Conservation (phyloP, 140 eudicot genomes). For the Anethum foeniculum region DNA sequence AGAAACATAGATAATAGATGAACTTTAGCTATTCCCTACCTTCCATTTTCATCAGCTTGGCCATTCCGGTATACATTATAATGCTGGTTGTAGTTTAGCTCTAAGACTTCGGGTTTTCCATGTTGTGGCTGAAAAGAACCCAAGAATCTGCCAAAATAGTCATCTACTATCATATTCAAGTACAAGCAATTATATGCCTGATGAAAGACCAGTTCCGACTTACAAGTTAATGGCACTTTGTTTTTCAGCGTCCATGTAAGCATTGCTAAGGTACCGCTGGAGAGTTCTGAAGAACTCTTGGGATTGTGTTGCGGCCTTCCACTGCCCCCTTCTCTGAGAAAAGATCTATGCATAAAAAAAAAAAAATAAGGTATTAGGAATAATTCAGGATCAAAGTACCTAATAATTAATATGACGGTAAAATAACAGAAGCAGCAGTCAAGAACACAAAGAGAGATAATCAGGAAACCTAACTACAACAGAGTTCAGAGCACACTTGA, state of each 20-base stretch:
- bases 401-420: neutral
- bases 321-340: slow-evolving; percentile 73
- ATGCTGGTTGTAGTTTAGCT: slow-evolving; percentile 50
- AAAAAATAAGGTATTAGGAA: neutral
- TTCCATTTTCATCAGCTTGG: slow-evolving; percentile 35
- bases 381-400: neutral
- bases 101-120: slow-evolving; percentile 64
- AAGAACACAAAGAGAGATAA: neutral
- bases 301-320: slow-evolving; percentile 86
- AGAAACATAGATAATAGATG: neutral
- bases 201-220: slow-evolving; percentile 19
- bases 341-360: slow-evolving; percentile 13
- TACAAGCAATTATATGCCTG: neutral
- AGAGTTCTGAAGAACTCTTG: slow-evolving; percentile 88
- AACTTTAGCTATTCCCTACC: slow-evolving; percentile 26
- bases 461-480: neutral
- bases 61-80: slow-evolving; percentile 45
- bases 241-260: slow-evolving; percentile 84
- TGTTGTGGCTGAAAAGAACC: slow-evolving; percentile 63
- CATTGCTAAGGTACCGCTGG: slow-evolving; percentile 78
- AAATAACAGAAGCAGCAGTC: neutral
- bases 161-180: slow-evolving; percentile 1
- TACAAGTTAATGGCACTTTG: slow-evolving; percentile 86
- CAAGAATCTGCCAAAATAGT: slow-evolving; percentile 48
- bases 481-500: neutral